Evolutionary conservation across 495 filamentous ascomycete genomes (phyloP).

Genomic region (Aspergillus wentii): DNA sequence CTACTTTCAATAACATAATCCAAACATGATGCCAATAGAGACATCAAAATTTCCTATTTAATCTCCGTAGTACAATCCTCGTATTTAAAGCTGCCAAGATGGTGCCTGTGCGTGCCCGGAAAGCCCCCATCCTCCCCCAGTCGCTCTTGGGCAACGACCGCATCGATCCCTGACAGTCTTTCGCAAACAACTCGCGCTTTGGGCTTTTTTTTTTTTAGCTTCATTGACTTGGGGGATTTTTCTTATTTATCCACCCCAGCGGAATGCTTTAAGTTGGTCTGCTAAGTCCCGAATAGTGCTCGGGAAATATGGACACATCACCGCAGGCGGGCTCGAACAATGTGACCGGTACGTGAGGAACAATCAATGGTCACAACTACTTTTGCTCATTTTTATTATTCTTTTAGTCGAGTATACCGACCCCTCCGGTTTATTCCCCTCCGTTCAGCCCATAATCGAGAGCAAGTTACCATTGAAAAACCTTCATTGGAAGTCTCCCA

Average conservation of each 20-base stretch:
- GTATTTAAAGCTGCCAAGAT: conserved; percentile 6
- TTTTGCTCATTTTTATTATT: neutral
- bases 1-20: too few relatives aligned
- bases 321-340: conserved; percentile 42
- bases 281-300: conserved; percentile 21
- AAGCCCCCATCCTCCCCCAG: conserved; percentile 1
- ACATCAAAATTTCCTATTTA: too few relatives aligned
- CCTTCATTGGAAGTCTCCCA: conserved; percentile 94
- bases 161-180: neutral
- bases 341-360: conserved; percentile 40
- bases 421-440: conserved; percentile 77
- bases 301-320: conserved; percentile 44
- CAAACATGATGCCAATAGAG: too few relatives aligned
- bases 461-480: conserved; percentile 83
- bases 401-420: conserved; percentile 69
- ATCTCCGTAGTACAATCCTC: too few relatives aligned
- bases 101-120: conserved; percentile 11
- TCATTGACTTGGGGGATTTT: neutral
- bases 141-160: neutral
- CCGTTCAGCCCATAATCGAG: conserved; percentile 70
- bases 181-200: neutral
- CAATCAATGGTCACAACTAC: neutral
- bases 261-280: conserved; percentile 28
- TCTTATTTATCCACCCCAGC: conserved; percentile 4
- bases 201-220: neutral